Conservation (phyloP, 495 filamentous ascomycete species). For the Trichocladium uniseriatum region DNA sequence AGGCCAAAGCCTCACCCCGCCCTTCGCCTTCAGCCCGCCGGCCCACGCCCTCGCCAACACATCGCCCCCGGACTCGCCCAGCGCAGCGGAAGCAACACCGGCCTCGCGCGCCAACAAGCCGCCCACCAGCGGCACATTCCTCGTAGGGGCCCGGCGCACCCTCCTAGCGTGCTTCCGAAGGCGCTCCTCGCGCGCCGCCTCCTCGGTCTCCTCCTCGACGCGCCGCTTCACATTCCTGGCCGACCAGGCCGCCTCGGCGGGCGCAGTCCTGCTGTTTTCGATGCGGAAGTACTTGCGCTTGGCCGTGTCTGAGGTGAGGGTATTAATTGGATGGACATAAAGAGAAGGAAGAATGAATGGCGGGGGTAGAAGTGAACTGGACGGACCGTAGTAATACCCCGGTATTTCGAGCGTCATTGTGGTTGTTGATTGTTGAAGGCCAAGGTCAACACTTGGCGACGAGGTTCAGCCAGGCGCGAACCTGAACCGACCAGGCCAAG, state of each 20-base stretch:
- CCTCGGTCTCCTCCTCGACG: slow-evolving; percentile 16
- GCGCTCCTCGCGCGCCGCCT: slow-evolving; percentile 1
- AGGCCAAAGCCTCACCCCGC: slow-evolving; percentile 4
- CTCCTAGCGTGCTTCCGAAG: slow-evolving; percentile 7
- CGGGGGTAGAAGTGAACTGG: background rate
- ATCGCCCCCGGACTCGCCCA: background rate
- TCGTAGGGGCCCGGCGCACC: slow-evolving; percentile 13
- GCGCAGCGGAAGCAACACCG: background rate
- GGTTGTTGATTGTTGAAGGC: no score
- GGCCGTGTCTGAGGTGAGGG: slow-evolving; percentile 24
- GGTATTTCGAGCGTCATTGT: slow-evolving; percentile 20
- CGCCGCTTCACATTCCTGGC: slow-evolving; percentile 32
- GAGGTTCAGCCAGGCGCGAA: no score
- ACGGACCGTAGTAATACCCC: slow-evolving; percentile 38
- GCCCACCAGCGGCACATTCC: slow-evolving; percentile 1
- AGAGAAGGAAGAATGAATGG: background rate
- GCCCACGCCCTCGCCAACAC: slow-evolving; percentile 9
- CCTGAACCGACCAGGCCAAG: no score
- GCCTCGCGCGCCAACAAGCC: slow-evolving; percentile 13
- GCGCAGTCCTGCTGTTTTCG: slow-evolving; percentile 27
- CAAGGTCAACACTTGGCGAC: background rate
- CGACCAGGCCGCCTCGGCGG: slow-evolving; percentile 27
- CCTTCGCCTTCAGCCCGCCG: slow-evolving; percentile 15
- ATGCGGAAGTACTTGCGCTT: slow-evolving; percentile 44
- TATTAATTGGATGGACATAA: background rate